phyloP scores from a whole-genome alignment of 441 rosid species.

The Manihot esculenta region DNA sequence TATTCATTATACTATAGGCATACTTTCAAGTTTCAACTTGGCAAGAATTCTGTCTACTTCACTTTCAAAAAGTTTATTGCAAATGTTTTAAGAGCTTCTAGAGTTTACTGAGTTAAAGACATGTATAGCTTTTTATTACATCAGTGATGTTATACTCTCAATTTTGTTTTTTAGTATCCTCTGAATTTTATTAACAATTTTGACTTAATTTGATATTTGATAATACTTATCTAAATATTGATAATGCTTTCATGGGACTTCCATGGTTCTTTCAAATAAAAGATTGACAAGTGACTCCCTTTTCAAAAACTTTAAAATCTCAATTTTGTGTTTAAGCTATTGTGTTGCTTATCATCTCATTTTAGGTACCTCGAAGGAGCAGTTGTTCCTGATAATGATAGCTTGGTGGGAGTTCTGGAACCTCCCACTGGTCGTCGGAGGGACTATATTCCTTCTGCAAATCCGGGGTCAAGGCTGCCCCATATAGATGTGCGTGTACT shows the following conservation, averaged over 20 bases:
- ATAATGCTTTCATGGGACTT: background rate
- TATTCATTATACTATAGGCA: no score
- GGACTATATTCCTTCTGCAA: slow-evolving; percentile 77
- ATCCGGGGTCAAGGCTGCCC: slow-evolving; percentile 87
- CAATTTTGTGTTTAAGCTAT: background rate
- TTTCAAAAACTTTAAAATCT: background rate
- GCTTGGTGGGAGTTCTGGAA: slow-evolving; percentile 26
- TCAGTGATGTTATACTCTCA: background rate
- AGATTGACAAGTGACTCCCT: background rate
- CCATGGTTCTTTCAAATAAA: background rate
- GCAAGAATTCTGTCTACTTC: background rate
- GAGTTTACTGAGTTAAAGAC: background rate
- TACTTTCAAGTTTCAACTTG: slow-evolving; percentile 1
- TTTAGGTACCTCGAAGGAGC: slow-evolving; percentile 83
- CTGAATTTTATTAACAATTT: no score
- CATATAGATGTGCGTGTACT: slow-evolving; percentile 62
- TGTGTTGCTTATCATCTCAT: background rate
- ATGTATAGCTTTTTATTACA: background rate
- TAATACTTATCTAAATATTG: background rate
- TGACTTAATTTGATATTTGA: background rate
- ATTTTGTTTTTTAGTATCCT: no score
- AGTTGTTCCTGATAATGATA: slow-evolving; percentile 51
- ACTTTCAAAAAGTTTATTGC: background rate
- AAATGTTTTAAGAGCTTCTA: background rate
- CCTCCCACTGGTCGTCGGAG: slow-evolving; percentile 74